Evolutionary conservation across 129 eudicot genomes (phyloP), one percentile per base, ranked within the genome.

Genomic region (Flaveria linearis): DNA sequence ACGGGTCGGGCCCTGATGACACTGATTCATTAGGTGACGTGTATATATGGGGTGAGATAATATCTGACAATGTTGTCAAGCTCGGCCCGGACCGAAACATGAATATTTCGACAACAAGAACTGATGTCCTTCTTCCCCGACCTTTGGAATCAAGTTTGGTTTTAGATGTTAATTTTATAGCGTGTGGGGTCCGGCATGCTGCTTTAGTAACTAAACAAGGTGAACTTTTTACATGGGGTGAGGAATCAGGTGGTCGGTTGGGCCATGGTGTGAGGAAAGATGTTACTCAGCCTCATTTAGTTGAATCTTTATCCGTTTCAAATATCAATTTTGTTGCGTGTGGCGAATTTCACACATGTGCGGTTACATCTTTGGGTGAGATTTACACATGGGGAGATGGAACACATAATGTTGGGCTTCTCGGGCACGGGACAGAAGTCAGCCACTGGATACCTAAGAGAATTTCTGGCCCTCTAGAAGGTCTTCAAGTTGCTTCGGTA

Each of bases 381-480:
- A 75, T 90, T 47, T 93, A 93, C 76, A 86, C 96, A 9, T 93
- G 98, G 96, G 98, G 98, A 7, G 98, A 93, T 84, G 98, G 98
- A 7, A 88, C 90, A 3, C 96, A 93, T 77, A 83, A 87, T 82
- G 90, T 91, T 12, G 98, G 98, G 30, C 95, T 93, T 78, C 88
- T 93, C 23, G 98, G 98, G 49, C 92, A 93, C 50, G 98, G 98
- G 14, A 88, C 94, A 67, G 92, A 93, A 20, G 79, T 85, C 18
- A 90, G 98, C 82, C 98, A 93, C 64, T 93, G 98, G 98, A 88
- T 93, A 62, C 98, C 98, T 0, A 93, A 93, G 81, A 78, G 96
- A 80, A 84, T 93, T 42, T 64, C 89, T 0, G 96, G 98, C 16
- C 96, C 95, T 10, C 89, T 93, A 23, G 96, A 93, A 58, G 98